These are phyloP conservation scores for Lodderomyces parapsilosis DNA, from an alignment of 1,139 yeast species.

Conservation along the genomic window DNA sequence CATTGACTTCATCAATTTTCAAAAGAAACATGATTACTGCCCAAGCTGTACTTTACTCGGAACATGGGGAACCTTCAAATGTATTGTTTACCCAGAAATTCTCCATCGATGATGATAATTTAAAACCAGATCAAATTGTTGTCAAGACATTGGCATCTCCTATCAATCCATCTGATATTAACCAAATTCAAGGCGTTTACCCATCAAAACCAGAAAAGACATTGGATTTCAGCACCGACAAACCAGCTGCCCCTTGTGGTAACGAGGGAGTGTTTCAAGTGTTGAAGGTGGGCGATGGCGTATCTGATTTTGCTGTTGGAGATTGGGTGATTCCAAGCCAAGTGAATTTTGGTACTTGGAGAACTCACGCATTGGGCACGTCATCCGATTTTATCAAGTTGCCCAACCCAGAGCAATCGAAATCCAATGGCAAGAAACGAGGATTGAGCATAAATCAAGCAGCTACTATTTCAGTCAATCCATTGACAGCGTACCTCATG, in stretches of 20 bases:
- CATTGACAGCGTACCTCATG: constrained; percentile 90
- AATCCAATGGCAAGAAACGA: constrained; percentile 33
- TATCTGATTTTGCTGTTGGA: constrained; percentile 55
- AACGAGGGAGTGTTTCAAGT: constrained; percentile 91
- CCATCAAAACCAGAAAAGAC: constrained; percentile 38
- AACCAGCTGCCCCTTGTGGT: constrained; percentile 40
- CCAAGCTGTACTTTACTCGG: constrained; percentile 55
- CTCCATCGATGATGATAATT: constrained; percentile 46
- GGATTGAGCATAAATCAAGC: constrained; percentile 62
- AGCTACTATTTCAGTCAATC: constrained; percentile 89
- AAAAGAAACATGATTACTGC: constrained; percentile 48
- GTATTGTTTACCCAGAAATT: constrained; percentile 54
- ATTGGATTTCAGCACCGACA: constrained; percentile 29
- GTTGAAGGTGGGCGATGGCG: constrained; percentile 62
- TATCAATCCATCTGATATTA: constrained; percentile 50
- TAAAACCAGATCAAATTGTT: constrained; percentile 46
- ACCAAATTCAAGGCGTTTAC: constrained; percentile 42
- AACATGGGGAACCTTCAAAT: constrained; percentile 61
- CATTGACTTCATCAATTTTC: constrained; percentile 5
- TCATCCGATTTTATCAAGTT: constrained; percentile 54
- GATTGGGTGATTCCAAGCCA: constrained; percentile 92
- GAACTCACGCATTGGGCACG: constrained; percentile 69
- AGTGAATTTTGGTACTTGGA: constrained; percentile 93
- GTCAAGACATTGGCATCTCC: constrained; percentile 80
- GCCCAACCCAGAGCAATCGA: constrained; percentile 40